phyloP scores from a whole-genome alignment of 1,284 basidiomycete species.

The Ceratobasidium sp. region DNA sequence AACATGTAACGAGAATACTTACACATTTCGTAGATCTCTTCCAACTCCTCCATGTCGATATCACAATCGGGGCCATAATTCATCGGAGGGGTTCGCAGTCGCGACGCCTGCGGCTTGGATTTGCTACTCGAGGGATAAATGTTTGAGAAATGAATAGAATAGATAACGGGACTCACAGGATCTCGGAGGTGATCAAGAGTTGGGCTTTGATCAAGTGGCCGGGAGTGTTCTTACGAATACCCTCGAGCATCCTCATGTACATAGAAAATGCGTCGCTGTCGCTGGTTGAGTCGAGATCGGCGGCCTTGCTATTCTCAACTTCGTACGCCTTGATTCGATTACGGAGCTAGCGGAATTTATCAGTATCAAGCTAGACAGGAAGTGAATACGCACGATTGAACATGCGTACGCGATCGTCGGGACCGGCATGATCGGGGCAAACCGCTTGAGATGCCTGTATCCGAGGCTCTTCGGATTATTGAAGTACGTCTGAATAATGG shows the following conservation, averaged over 20 bases:
- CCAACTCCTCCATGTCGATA: background rate
- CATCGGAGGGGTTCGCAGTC: background rate
- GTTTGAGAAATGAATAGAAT: no score
- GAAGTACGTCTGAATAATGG: background rate
- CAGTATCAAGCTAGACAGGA: no score
- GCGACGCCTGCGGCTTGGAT: background rate
- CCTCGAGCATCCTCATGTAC: background rate
- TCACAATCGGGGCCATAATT: slow-evolving; percentile 6
- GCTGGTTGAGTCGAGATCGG: background rate
- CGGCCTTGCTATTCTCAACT: background rate
- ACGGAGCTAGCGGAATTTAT: no score
- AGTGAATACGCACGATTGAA: background rate
- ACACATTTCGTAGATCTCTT: background rate
- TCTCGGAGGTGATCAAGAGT: background rate
- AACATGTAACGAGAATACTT: background rate
- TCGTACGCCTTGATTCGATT: no score
- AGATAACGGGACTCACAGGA: background rate
- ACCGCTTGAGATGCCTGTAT: background rate
- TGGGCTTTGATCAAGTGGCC: background rate
- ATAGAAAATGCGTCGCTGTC: slow-evolving; percentile 1
- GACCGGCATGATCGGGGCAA: background rate
- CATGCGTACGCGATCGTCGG: background rate
- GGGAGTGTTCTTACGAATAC: background rate
- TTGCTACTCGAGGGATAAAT: background rate
- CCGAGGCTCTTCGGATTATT: background rate